These are phyloP conservation scores for Aegilops longissima DNA, from an alignment of 176 grass and related monocot species.

Conservation along the genomic window DNA sequence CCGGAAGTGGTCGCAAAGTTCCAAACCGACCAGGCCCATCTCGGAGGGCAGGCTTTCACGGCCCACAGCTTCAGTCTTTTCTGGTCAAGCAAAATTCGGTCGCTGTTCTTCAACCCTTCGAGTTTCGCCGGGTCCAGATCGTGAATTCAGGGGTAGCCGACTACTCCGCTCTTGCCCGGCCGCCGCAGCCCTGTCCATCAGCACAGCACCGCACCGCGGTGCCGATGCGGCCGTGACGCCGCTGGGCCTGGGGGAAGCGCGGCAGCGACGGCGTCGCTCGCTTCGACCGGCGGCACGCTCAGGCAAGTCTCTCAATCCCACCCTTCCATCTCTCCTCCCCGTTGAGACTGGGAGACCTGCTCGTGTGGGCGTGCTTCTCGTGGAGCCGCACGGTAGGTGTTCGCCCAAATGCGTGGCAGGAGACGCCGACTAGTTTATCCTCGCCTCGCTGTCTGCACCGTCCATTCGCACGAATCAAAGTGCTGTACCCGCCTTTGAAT, in stretches of 20 bases:
- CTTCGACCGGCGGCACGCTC: not conserved
- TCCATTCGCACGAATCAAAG: not conserved
- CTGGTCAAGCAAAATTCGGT: slow-evolving; percentile 6
- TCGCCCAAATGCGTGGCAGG: slow-evolving; percentile 32
- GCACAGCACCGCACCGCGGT: not conserved
- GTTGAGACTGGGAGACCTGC: not conserved
- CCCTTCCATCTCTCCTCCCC: not conserved
- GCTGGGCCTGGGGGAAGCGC: not conserved
- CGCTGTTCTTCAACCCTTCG: not conserved
- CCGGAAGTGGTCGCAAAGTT: not conserved
- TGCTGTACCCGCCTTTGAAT: not conserved
- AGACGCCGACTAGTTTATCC: not conserved
- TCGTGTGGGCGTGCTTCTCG: not conserved
- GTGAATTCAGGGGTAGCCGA: not conserved
- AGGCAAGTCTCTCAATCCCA: not conserved
- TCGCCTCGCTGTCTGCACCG: not conserved
- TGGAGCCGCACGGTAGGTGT: slow-evolving; percentile 19
- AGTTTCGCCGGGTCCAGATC: not conserved
- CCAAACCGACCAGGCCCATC: not conserved
- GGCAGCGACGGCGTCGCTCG: not conserved
- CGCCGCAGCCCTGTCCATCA: not conserved
- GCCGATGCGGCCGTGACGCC: slow-evolving; percentile 20
- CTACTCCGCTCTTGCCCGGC: not conserved
- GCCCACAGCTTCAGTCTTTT: not conserved
- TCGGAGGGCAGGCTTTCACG: not conserved